Percentiles rank a stretch among this genome's conserved stretches.
phyloP scores from a whole-genome alignment of 805 yeast genomes.

The Hanseniaspora pseudoguilliermondii region DNA sequence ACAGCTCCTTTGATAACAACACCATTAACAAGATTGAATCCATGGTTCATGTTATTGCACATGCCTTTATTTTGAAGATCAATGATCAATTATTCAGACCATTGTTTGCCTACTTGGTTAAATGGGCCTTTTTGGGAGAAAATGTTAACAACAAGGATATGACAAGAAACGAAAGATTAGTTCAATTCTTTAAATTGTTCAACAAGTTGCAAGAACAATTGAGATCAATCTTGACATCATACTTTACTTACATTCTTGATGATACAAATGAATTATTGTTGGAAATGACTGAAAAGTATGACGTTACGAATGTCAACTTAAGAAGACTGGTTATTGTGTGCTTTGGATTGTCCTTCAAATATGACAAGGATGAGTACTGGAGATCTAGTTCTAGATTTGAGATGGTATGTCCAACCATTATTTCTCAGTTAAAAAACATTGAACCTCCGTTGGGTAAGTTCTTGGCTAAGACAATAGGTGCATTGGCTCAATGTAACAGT shows the following conservation, averaged over 20 bases:
- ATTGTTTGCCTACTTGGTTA: constrained; percentile 65
- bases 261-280: constrained; percentile 46
- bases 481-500: constrained; percentile 58
- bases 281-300: constrained; percentile 29
- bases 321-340: constrained; percentile 66
- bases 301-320: constrained; percentile 34
- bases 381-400: constrained; percentile 75
- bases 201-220: constrained; percentile 71
- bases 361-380: constrained; percentile 94
- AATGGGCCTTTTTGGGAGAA: constrained; percentile 88
- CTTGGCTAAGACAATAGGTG: constrained; percentile 64
- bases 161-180: constrained; percentile 43
- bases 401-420: constrained; percentile 46
- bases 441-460: constrained; percentile 69
- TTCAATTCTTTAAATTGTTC: constrained; percentile 75
- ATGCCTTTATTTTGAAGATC: constrained; percentile 71
- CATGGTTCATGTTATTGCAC: constrained; percentile 57
- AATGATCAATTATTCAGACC: constrained; percentile 93
- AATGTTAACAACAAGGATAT: constrained; percentile 38
- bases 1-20: constrained; percentile 49
- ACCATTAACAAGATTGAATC: constrained; percentile 73
- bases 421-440: constrained; percentile 52
- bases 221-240: constrained; percentile 76
- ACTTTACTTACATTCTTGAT: constrained; percentile 75
- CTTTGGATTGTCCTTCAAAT: constrained; percentile 66